phyloP scores from a whole-genome alignment of 2,329 filamentous ascomycete genomes.

The Ceratocystiopsis minuta region DNA sequence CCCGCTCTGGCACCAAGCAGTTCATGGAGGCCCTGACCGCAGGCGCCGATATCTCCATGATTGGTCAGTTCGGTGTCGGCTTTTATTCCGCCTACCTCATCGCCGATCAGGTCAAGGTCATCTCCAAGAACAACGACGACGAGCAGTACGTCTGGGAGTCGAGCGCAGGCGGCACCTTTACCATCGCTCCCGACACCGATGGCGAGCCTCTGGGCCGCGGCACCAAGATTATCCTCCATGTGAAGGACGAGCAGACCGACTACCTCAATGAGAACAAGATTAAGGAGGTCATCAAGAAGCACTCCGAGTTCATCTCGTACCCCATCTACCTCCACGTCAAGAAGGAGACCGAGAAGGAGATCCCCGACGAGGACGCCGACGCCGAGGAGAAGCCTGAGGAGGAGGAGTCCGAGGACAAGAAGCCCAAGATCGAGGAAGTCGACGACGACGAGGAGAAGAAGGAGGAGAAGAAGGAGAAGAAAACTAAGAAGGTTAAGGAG shows the following conservation, averaged over 20 bases:
- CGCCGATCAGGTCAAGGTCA: slow-evolving; percentile 83
- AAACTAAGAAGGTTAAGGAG: slow-evolving; percentile 99
- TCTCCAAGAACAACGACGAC: slow-evolving; percentile 99
- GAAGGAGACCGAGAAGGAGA: slow-evolving; percentile 99
- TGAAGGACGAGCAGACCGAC: slow-evolving; percentile 98
- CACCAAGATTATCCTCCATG: slow-evolving; percentile 93
- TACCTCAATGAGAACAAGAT: slow-evolving; percentile 98
- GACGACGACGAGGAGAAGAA: slow-evolving; percentile 68
- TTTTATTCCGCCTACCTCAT: slow-evolving; percentile 99
- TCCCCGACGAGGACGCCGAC: slow-evolving; percentile 82
- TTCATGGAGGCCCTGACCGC: slow-evolving; percentile 99
- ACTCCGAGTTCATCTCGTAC: slow-evolving; percentile 99
- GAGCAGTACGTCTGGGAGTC: slow-evolving; percentile 99
- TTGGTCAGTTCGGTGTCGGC: slow-evolving; percentile 99
- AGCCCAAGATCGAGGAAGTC: slow-evolving; percentile 84
- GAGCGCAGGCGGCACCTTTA: slow-evolving; percentile 92
- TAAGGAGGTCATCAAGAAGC: slow-evolving; percentile 99
- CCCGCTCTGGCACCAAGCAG: slow-evolving; percentile 98
- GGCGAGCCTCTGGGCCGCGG: slow-evolving; percentile 82
- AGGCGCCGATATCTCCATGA: slow-evolving; percentile 99
- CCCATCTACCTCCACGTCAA: slow-evolving; percentile 99
- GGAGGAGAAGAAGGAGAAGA: slow-evolving; percentile 67
- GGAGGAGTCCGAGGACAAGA: slow-evolving; percentile 80
- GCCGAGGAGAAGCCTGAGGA: slow-evolving; percentile 26
- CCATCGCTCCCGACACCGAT: slow-evolving; percentile 74